A percentile compares a stretch with the other conserved stretches of the same genome.
Evolutionary conservation across 2,329 filamentous ascomycete genomes (phyloP).

Genomic region (Aaosphaeria arxii): DNA sequence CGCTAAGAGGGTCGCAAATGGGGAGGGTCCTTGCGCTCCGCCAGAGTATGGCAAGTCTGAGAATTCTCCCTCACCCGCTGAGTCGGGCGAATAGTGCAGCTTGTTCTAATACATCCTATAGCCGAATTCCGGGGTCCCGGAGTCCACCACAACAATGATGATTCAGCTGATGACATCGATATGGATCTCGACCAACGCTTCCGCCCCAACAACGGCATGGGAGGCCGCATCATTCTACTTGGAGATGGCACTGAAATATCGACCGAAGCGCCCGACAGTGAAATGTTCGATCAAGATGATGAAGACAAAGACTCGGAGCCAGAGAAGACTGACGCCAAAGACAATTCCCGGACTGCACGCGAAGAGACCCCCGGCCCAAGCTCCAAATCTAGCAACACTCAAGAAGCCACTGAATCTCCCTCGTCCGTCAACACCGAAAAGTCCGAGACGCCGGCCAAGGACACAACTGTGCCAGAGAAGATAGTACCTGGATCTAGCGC

Average conservation of each 20-base stretch:
- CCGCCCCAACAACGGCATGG: conserved; percentile 60
- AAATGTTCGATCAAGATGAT: conserved; percentile 92
- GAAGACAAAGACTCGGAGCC: conserved; percentile 80
- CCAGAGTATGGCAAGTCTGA: conserved; percentile 95
- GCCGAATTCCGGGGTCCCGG: conserved; percentile 52
- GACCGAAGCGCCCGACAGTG: conserved; percentile 82
- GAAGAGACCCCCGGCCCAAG: conserved; percentile 24
- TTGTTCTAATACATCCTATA: conserved; percentile 35
- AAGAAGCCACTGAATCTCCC: conserved; percentile 30
- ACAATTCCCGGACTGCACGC: conserved; percentile 15
- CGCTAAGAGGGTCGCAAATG: conserved; percentile 87
- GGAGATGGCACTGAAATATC: conserved; percentile 92
- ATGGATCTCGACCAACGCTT: conserved; percentile 69
- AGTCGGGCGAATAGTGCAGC: conserved; percentile 30
- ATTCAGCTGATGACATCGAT: conserved; percentile 62
- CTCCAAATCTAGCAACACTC: conserved; percentile 5
- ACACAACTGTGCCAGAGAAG: conserved; percentile 16
- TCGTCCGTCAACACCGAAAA: conserved; percentile 38
- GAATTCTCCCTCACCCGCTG: conserved; percentile 32
- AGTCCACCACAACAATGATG: conserved; percentile 49
- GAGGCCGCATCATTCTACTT: conserved; percentile 85
- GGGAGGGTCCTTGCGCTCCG: conserved; percentile 96
- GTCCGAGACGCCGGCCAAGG: conserved; percentile 19
- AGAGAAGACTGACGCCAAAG: conserved; percentile 21
- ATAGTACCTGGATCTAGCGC: conserved; percentile 9